phyloP scores from a whole-genome alignment of 2,329 filamentous ascomycete genomes.

The Didymosphaeria variabile region DNA sequence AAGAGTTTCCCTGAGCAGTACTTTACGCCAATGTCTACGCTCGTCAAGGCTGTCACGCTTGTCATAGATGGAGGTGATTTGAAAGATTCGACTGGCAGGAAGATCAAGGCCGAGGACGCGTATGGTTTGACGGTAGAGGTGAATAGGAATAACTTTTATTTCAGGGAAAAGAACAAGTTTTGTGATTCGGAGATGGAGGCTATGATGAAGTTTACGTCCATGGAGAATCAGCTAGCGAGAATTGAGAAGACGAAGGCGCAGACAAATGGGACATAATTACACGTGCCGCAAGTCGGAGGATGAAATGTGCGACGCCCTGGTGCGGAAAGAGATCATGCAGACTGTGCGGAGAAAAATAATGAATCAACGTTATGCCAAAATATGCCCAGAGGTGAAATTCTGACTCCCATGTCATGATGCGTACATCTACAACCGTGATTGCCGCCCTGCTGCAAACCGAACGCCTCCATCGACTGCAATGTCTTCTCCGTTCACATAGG shows the following conservation, averaged over 20 bases:
- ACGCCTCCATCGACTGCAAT: constrained; percentile 44
- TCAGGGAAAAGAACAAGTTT: constrained; percentile 28
- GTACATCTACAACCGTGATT: constrained; percentile 35
- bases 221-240: constrained; percentile 37
- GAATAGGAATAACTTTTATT: constrained; percentile 38
- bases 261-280: constrained; percentile 14
- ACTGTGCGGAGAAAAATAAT: background rate
- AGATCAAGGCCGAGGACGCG: constrained; percentile 28
- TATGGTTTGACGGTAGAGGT: constrained; percentile 42
- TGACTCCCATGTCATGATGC: background rate
- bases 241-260: constrained; percentile 33
- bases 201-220: constrained; percentile 43
- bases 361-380: background rate
- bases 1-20: constrained; percentile 42
- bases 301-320: too few species aligned
- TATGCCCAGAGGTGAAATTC: background rate
- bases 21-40: constrained; percentile 44
- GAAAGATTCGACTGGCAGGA: constrained; percentile 34
- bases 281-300: background rate
- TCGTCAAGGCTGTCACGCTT: constrained; percentile 40
- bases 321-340: too few species aligned
- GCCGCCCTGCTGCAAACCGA: constrained; percentile 35
- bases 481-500: constrained; percentile 46
- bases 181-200: constrained; percentile 40
- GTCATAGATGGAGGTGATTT: constrained; percentile 43